Evolutionary conservation across 2,329 filamentous ascomycete species (phyloP).

Genomic region (Fusarium nurragi): DNA sequence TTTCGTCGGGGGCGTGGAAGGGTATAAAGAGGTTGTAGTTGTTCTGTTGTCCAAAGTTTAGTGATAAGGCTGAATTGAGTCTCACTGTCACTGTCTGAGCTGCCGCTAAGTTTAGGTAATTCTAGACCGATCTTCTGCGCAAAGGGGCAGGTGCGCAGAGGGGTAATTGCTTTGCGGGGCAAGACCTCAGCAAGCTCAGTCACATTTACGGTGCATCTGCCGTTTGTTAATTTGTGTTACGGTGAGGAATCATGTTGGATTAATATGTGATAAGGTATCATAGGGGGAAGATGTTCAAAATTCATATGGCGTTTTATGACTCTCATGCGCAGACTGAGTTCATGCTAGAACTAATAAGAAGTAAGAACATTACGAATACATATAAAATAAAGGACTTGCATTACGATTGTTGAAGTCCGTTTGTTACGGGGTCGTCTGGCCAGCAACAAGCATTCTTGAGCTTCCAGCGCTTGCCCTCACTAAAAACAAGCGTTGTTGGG

Average conservation of each 20-base stretch:
- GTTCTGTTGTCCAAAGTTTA: constrained; percentile 30
- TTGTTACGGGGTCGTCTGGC: constrained; percentile 18
- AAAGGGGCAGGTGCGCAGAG: constrained; percentile 38
- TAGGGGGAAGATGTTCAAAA: not conserved
- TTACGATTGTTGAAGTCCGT: constrained; percentile 5
- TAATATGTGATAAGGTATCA: not conserved
- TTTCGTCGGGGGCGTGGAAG: not conserved
- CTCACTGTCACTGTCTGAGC: constrained; percentile 28
- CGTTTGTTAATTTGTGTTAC: not conserved
- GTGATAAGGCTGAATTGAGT: constrained; percentile 44
- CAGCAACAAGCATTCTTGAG: constrained; percentile 7
- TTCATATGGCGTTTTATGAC: not conserved
- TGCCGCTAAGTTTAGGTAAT: constrained; percentile 32
- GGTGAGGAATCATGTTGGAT: not conserved
- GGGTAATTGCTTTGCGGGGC: constrained; percentile 39
- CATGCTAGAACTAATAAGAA: not conserved
- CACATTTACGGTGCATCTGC: constrained; percentile 2
- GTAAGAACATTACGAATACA: not conserved
- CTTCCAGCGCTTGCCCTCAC: not conserved
- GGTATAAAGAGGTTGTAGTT: constrained; percentile 7
- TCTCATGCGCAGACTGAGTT: not conserved
- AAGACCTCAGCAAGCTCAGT: constrained; percentile 4
- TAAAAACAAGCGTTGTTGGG: not conserved
- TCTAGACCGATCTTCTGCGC: constrained; percentile 37
- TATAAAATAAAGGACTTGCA: not conserved